Evolutionary conservation across 306 rosid species (phyloP), one percentile per base, ranked within the genome.

Genomic region (Cicer yamashitae): DNA sequence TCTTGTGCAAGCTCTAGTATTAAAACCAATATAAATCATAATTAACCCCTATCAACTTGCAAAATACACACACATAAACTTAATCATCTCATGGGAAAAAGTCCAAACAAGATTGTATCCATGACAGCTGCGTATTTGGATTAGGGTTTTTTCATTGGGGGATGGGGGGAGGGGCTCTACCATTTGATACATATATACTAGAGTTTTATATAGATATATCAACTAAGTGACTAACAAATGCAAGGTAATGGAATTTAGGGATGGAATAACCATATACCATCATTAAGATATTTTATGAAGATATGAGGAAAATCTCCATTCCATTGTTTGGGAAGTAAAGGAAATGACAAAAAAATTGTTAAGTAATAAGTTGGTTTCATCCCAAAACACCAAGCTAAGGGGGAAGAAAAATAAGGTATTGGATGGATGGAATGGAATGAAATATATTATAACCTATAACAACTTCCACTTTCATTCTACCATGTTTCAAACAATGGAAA

Each of bases 61-160:
- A 41, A 12, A 59, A 69, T 40, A 39, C 45, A 60, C 48, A 70
- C 53, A 52, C 20, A 62, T 47, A 70, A 74, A 8, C 18, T n/a
- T 48, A 34, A 51, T 74, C 70, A 58, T 46, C 3, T 6, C 58
- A 10, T 7, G 68, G 14, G 45, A 67, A 70, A 70, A 30, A 68
- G 46, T 14, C 53, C 30, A 40, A 10, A 52, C 66, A 50, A 61
- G 15, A 43, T 7, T 66, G 15, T 66, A 20, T 66, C 52, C 71
- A 14, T 18, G 11, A 44, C 3, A 44, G 39, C 52, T 44, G 39
- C 71, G 5, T 43, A 43, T 65, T 65, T 65, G 15, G 37, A 66
- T 15, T 15, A 1, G 47, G 13, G 3, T 14, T 14, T 60, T 39
- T 39, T 63, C 30, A 63, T 62, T 39, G 25, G 52, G 70, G 47